These are phyloP conservation scores for Exophiala phaeomuriformis DNA, from an alignment of 2,329 filamentous ascomycete species.

Conservation along the genomic window DNA sequence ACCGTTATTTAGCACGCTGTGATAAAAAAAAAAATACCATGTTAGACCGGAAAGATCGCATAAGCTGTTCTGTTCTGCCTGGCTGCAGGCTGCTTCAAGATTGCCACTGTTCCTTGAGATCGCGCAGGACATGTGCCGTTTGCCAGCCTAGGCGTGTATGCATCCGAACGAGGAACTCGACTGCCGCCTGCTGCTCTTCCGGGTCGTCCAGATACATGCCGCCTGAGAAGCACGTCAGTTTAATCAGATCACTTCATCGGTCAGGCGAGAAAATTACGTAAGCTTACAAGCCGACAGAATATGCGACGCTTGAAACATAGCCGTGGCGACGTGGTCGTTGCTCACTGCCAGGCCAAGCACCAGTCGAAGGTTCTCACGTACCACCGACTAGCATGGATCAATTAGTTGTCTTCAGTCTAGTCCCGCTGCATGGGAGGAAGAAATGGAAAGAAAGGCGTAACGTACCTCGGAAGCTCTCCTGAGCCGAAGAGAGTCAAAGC, in stretches of 20 bases:
- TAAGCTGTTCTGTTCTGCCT: too few species aligned
- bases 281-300: conserved; percentile 14
- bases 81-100: neutral
- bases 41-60: too few species aligned
- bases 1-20: too few species aligned
- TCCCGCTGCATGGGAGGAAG: neutral
- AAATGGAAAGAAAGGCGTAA: neutral
- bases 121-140: conserved; percentile 10
- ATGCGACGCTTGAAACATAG: conserved; percentile 19
- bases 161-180: conserved; percentile 11
- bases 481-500: conserved; percentile 10
- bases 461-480: conserved; percentile 12
- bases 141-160: conserved; percentile 15
- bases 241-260: neutral
- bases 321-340: conserved; percentile 13
- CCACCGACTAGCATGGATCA: neutral
- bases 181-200: conserved; percentile 12
- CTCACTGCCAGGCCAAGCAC: conserved; percentile 13
- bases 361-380: conserved; percentile 12
- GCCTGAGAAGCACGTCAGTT: neutral
- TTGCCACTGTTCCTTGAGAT: conserved; percentile 9
- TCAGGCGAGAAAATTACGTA: neutral
- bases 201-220: conserved; percentile 15
- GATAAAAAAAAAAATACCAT: too few species aligned
- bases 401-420: neutral